Evolutionary conservation across 2,329 filamentous ascomycete species (phyloP).

Genomic region (Thielaviopsis euricoi): DNA sequence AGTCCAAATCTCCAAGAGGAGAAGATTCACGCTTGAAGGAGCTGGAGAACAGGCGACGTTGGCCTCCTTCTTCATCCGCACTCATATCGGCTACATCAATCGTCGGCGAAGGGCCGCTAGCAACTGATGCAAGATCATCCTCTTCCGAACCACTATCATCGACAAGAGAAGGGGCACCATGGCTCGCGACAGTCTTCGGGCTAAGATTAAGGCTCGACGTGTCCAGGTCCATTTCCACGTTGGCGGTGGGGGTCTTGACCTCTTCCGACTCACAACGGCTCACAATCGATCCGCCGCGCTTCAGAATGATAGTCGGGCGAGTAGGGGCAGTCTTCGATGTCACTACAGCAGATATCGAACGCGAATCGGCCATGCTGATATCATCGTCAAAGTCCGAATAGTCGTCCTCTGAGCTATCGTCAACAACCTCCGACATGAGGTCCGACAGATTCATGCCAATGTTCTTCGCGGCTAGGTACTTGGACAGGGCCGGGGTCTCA

Average conservation of each 20-base stretch:
- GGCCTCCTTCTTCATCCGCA: slow-evolving; percentile 4
- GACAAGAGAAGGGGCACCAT: slow-evolving; percentile 63
- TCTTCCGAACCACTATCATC: slow-evolving; percentile 70
- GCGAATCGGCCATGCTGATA: not conserved
- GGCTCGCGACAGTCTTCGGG: slow-evolving; percentile 52
- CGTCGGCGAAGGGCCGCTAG: slow-evolving; percentile 6
- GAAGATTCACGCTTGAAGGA: slow-evolving; percentile 2
- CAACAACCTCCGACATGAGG: slow-evolving; percentile 4
- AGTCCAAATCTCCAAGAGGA: slow-evolving; percentile 2
- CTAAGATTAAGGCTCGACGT: slow-evolving; percentile 41
- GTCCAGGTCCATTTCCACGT: slow-evolving; percentile 30
- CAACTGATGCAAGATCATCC: slow-evolving; percentile 21
- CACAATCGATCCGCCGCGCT: slow-evolving; percentile 6
- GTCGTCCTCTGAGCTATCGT: slow-evolving; percentile 6
- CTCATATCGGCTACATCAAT: slow-evolving; percentile 11
- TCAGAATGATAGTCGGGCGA: slow-evolving; percentile 9
- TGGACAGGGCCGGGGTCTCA: slow-evolving; percentile 9
- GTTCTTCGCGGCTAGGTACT: slow-evolving; percentile 10
- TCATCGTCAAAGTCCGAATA: slow-evolving; percentile 2
- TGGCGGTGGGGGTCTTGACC: slow-evolving; percentile 4
- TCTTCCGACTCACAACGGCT: slow-evolving; percentile 9
- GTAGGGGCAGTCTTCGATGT: not conserved
- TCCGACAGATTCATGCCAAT: slow-evolving; percentile 8
- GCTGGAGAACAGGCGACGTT: not conserved
- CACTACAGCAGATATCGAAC: not conserved